phyloP scores from a whole-genome alignment of 2,329 filamentous ascomycete species.

The Neofusicoccum kwambonambiense region DNA sequence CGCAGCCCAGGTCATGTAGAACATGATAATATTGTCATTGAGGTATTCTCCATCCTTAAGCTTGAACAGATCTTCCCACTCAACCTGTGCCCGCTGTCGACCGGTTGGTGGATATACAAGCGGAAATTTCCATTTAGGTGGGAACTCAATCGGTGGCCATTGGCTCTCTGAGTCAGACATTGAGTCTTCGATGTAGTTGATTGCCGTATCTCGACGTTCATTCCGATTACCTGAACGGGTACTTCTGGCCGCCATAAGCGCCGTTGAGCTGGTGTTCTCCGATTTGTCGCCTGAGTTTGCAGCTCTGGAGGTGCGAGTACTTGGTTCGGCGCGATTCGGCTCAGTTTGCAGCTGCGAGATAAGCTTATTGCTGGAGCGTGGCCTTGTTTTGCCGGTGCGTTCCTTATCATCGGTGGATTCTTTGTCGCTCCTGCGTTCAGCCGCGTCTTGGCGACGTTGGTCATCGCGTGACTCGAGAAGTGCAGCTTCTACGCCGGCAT shows the following conservation, averaged over 20 bases:
- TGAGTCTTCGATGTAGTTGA: background rate
- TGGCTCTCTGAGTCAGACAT: background rate
- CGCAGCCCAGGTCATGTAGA: conserved; percentile 61
- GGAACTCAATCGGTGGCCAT: background rate
- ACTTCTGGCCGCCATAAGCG: background rate
- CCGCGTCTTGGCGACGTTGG: conserved; percentile 1
- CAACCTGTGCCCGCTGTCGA: conserved; percentile 63
- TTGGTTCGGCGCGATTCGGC: background rate
- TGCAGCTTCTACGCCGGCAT: background rate
- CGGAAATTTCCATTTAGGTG: conserved; percentile 38
- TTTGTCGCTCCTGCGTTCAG: background rate
- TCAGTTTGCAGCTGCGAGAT: background rate
- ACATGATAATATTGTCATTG: conserved; percentile 89
- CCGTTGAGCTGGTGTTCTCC: background rate
- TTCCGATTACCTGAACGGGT: background rate
- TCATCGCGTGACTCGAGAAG: conserved; percentile 1
- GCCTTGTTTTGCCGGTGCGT: background rate
- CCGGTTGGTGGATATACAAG: conserved; percentile 61
- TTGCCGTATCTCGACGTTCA: background rate
- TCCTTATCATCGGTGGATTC: background rate
- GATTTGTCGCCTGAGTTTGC: background rate
- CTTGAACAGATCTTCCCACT: conserved; percentile 69
- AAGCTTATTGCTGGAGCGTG: background rate
- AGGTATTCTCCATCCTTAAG: conserved; percentile 83
- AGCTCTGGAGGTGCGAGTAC: background rate